These are phyloP conservation scores for Trifolium pratense DNA, from an alignment of 306 rosid species.

Conservation along the genomic window DNA sequence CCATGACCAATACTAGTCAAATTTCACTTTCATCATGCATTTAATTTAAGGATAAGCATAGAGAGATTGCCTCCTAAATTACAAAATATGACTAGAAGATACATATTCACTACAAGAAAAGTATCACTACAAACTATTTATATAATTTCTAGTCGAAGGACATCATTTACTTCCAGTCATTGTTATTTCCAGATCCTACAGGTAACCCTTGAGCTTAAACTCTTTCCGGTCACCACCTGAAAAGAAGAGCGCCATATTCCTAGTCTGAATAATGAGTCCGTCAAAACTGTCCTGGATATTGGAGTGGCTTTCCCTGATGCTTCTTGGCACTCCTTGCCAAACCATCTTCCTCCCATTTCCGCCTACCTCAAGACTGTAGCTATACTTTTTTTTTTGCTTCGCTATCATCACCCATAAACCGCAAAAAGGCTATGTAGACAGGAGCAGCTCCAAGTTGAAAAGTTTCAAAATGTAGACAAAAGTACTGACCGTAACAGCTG, in stretches of 20 bases:
- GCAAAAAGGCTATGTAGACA: slow-evolving; percentile 87
- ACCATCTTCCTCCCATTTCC: slow-evolving; percentile 92
- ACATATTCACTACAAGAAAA: slow-evolving; percentile 36
- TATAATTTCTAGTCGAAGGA: slow-evolving; percentile 31
- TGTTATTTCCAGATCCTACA: slow-evolving; percentile 96
- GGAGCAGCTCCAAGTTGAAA: slow-evolving; percentile 91
- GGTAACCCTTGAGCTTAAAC: slow-evolving; percentile 78
- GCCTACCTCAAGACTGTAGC: slow-evolving; percentile 92
- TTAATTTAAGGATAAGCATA: slow-evolving; percentile 67
- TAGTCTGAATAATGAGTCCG: slow-evolving; percentile 87
- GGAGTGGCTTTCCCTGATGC: slow-evolving; percentile 85
- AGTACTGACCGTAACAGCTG: slow-evolving; percentile 89
- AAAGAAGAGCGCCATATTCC: slow-evolving; percentile 91
- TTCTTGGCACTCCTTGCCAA: slow-evolving; percentile 93
- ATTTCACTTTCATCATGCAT: slow-evolving; percentile 45
- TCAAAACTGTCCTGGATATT: slow-evolving; percentile 91
- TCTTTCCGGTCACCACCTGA: slow-evolving; percentile 83
- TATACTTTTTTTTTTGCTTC: slow-evolving; percentile 91
- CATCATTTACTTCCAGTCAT: slow-evolving; percentile 38
- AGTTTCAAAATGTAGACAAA: slow-evolving; percentile 92
- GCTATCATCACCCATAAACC: slow-evolving; percentile 89
- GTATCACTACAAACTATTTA: slow-evolving; percentile 46
- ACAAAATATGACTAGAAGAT: slow-evolving; percentile 50
- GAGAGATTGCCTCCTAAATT: slow-evolving; percentile 71
- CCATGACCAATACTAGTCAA: too few species aligned